Base-by-base conservation (phyloP, 352 stramenopile genomes). In the Blastocystis sp. region DNA sequence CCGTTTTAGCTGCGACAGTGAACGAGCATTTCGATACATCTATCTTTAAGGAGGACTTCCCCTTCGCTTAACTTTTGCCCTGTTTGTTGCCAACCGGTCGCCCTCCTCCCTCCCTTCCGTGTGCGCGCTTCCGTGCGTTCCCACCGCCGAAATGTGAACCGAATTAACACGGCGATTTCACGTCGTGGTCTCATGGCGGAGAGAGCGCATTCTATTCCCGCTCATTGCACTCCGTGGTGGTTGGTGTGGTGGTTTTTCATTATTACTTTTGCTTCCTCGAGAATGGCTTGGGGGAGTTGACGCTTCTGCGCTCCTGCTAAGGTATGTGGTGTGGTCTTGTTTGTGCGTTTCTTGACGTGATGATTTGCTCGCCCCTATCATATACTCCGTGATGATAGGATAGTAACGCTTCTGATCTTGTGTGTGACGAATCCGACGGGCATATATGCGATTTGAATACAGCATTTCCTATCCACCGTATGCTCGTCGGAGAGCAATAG, bases 71-170 rank as follows among this genome's bases (percentile, higher is more conserved):
- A 26, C 9, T 55, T 16, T 55, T 78, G 16, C 21, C 12, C 2
- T 85, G 74, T 85, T 66, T 85, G 74, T 85, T 85, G 1, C 6
- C 41, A 61, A n/a, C n/a, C n/a, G n/a, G n/a, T n/a, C n/a, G n/a
- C n/a, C n/a, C n/a, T n/a, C n/a, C n/a, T n/a, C n/a, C n/a, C n/a
- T n/a, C n/a, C n/a, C 9, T 55, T 16, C 16, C 16, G 6, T 55
- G 0, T 55, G 6, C 6, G 9, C 45, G 45, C 9, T 19, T 6
- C 6, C 9, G 16, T 6, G 45, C 45, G 45, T 55, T 55, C 45
- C 45, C 45, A 55, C 45, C 6, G 16, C 45, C 9, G 45, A 55
- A 69, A 69, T 19, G 31, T 12, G 31, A 13, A 51, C 13, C 26
- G 39, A 74, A 74, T 51, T 74, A 74, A 74, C 63, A 74, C 63